Evolutionary conservation across 306 rosid genomes (phyloP), one percentile per base, ranked within the genome.

Genomic region (Cicer judaicum): DNA sequence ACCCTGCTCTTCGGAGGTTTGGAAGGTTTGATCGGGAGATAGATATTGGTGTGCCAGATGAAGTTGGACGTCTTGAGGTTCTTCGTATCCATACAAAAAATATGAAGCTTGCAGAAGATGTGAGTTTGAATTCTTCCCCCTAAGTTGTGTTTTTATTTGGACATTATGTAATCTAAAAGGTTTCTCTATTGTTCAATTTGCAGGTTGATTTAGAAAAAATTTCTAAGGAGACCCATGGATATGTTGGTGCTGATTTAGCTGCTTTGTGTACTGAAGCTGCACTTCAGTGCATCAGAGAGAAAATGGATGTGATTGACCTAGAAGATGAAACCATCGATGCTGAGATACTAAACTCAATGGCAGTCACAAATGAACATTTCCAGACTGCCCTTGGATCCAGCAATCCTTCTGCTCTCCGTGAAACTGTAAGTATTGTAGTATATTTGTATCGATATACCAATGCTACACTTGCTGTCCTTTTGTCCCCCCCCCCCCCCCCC

Each of bases 251-350:
- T 63, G 98, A 94, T 85, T 80, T 94, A 12, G 98, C 97, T 36
- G 97, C 97, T 68, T 75, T 91, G 82, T 94, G 98, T 82, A 91
- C 98, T 64, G 97, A 94, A 84, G 97, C 98, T 76, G 98, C 98
- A 57, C 98, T 94, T 68, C 98, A 94, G 72, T 94, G 98, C 75
- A 94, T 94, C 64, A 88, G 97, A 67, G 98, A 94, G 85, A 94
- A 94, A 85, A 94, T 91, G 97, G 96, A 91, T 71, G 96, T 93
- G 72, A 93, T 93, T 38, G 97, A 93, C 83, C 81, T 93, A 80
- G 98, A 94, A 77, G 97, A 94, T 82, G 98, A 94, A 77, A 53
- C 93, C 63, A 94, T 94, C 13, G 98, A 91, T 85, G 98, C 98
- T 10, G 98, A 94, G 84, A 89, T 94, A 69, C 85, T 94, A 24